Evolutionary conservation across 495 filamentous ascomycete species (phyloP).

Genomic region (Durotheca rogersii): DNA sequence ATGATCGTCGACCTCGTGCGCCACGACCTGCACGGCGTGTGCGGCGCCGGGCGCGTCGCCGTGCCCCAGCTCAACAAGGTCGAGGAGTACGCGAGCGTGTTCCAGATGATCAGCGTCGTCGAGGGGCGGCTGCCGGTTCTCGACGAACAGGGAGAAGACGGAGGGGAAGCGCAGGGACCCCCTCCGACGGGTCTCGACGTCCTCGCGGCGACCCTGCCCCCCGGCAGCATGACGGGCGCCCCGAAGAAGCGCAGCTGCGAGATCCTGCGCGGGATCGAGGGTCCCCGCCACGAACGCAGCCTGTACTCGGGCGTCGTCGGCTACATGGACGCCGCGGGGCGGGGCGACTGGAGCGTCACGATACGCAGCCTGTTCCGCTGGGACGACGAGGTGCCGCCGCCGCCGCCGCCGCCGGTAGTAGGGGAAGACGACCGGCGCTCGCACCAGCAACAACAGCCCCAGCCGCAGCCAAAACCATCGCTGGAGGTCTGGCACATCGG

Average conservation of each 20-base stretch:
- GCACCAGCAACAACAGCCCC: conserved; percentile 15
- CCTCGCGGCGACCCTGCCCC: conserved; percentile 74
- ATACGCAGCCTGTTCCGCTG: conserved; percentile 77
- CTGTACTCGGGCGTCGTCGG: conserved; percentile 89
- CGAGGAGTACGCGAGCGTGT: conserved; percentile 87
- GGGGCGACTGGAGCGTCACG: conserved; percentile 83
- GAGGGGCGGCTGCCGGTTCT: conserved; percentile 60
- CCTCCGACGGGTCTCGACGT: conserved; percentile 69
- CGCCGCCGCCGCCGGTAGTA: too few species aligned
- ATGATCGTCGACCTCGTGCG: conserved; percentile 97
- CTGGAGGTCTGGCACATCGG: conserved; percentile 74
- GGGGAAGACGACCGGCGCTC: too few species aligned
- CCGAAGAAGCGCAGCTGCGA: conserved; percentile 89
- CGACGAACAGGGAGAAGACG: conserved; percentile 23
- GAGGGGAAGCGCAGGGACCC: conserved; percentile 28
- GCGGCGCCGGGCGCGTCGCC: conserved; percentile 66
- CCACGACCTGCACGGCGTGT: conserved; percentile 84
- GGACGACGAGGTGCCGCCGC: conserved; percentile 51
- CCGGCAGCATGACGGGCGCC: conserved; percentile 93
- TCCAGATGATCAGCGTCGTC: conserved; percentile 85
- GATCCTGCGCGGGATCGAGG: conserved; percentile 69
- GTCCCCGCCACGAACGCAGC: conserved; percentile 60
- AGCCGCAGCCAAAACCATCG: conserved; percentile 13
- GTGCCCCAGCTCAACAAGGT: conserved; percentile 72
- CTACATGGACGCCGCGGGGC: conserved; percentile 81